Conservation (phyloP, 345 rosid genomes). For the Citrus glauca region DNA sequence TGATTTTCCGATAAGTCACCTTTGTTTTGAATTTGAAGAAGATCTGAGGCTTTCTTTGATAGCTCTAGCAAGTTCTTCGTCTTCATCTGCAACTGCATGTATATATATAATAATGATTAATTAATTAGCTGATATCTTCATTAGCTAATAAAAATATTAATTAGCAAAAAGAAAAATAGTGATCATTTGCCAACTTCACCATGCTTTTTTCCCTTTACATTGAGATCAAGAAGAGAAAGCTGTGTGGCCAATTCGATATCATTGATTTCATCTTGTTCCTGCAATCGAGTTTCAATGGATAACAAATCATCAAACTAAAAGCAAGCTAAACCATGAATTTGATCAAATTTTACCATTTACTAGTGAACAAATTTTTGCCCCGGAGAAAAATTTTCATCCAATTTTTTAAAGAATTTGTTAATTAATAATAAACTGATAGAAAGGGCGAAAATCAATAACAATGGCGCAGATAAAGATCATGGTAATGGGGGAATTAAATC, state of each 20-base stretch:
- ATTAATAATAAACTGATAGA: not conserved
- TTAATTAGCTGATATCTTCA: too few relatives aligned
- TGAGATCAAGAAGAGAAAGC: too few relatives aligned
- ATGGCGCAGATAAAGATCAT: not conserved
- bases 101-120: too few relatives aligned
- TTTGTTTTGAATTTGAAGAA: not conserved
- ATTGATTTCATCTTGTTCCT: too few relatives aligned
- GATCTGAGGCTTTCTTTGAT: slow-evolving; percentile 2
- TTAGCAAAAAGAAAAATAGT: too few relatives aligned
- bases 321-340: not conserved
- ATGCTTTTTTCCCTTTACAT: too few relatives aligned
- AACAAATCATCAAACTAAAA: not conserved
- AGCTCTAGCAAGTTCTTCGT: not conserved
- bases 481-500: not conserved
- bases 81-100: not conserved
- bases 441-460: not conserved
- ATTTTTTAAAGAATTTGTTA: not conserved
- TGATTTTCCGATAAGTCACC: too few relatives aligned
- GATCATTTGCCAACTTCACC: too few relatives aligned
- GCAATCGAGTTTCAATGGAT: too few relatives aligned
- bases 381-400: not conserved
- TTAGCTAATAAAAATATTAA: too few relatives aligned
- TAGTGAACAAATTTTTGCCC: not conserved
- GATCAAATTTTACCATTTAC: not conserved
- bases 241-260: too few relatives aligned